Evolutionary conservation across 1,284 basidiomycete genomes (phyloP), one percentile per base, ranked within the genome.

Genomic region (Hemileia vastatrix): DNA sequence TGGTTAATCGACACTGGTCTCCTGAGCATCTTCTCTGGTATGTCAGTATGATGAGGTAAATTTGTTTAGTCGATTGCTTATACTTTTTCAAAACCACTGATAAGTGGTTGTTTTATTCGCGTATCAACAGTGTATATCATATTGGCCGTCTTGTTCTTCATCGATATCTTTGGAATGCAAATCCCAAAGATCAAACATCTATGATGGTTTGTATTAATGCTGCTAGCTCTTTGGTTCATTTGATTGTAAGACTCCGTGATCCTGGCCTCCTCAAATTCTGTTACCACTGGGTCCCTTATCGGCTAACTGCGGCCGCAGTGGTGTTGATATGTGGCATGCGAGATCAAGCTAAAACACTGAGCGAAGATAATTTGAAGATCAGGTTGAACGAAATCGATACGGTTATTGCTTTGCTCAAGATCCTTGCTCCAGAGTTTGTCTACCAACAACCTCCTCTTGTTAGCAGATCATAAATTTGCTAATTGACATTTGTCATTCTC

Each of bases 251-350:
- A 60, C 43, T 60, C 2, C 57, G 57, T 6, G 19, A 36, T 31
- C 57, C 19, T 13, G 53, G 53, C 36, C 15, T 60, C 18, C 50
- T 60, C n/a, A 27, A 23, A 2, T 11, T 4, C n/a, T 11, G 21
- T 8, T 60, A 53, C 15, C 45, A 24, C 19, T 54, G 57, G 57
- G 2, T 53, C 6, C 57, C 57, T 24, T 3, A n/a, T 8, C 48
- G 51, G 1, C 8, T 60, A 4, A 31, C 31, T 8, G 11, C 33
- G 9, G 2, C 57, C n/a, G 40, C 43, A 6, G 19, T 45, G 11
- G 11, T 60, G 2, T 23, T 60, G 11, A 51, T 43, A 9, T 60
- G 40, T 43, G 43, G 50, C 1, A 43, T 54, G 19, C 11, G 50
- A 23, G 53, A 31, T 33, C 36, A 52, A n/a, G n/a, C n/a, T n/a